These are phyloP conservation scores for Malbranchea zuffiana DNA, from an alignment of 2,329 filamentous ascomycete genomes.

Conservation along the genomic window DNA sequence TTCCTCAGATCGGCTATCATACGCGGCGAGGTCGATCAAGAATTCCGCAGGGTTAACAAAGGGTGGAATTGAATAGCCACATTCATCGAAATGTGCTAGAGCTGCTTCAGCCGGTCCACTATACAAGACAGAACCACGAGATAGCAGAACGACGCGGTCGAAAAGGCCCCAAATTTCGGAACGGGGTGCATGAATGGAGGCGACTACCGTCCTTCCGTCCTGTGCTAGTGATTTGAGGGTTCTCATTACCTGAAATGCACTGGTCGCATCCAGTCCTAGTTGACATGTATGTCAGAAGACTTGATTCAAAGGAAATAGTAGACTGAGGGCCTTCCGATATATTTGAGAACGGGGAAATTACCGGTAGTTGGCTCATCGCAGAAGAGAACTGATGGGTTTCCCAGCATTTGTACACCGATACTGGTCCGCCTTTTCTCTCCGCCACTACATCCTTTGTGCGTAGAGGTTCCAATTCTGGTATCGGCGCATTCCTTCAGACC, in stretches of 20 bases:
- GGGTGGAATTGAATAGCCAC: slow-evolving; percentile 52
- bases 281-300: slow-evolving; percentile 1
- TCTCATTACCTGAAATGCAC: slow-evolving; percentile 60
- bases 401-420: slow-evolving; percentile 67
- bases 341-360: slow-evolving; percentile 4
- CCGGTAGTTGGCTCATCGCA: slow-evolving; percentile 72
- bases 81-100: slow-evolving; percentile 51
- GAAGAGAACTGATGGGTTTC: slow-evolving; percentile 66
- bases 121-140: slow-evolving; percentile 57
- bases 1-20: slow-evolving; percentile 60
- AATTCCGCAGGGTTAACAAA: slow-evolving; percentile 73
- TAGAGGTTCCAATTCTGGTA: slow-evolving; percentile 59
- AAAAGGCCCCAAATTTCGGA: slow-evolving; percentile 73
- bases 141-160: slow-evolving; percentile 59
- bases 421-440: slow-evolving; percentile 68
- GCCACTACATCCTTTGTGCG: slow-evolving; percentile 65
- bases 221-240: slow-evolving; percentile 57
- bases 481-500: slow-evolving; percentile 67
- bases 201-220: slow-evolving; percentile 60
- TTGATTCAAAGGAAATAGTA: neutral
- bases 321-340: neutral
- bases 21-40: slow-evolving; percentile 61
- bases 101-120: slow-evolving; percentile 50
- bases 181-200: slow-evolving; percentile 65
- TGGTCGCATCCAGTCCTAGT: slow-evolving; percentile 56